phyloP scores from a whole-genome alignment of 1,284 basidiomycete species.

The Rhodotorula sp. region DNA sequence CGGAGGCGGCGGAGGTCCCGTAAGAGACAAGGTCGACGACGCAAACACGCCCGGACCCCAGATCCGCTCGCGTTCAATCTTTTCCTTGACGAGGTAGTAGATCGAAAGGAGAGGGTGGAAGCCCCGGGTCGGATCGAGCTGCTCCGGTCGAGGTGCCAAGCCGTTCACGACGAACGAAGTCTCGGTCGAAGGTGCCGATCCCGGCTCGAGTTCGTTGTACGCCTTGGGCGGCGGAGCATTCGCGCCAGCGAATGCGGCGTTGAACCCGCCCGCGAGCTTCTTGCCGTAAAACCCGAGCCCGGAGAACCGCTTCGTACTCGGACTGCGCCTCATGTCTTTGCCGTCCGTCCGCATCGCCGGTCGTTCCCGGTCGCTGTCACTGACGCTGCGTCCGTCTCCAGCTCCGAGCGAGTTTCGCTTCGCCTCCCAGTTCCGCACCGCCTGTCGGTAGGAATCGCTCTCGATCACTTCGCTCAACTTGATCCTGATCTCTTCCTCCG shows the following conservation, averaged over 20 bases:
- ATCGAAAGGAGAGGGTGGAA: slow-evolving; percentile 95
- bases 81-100: slow-evolving; percentile 92
- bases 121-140: slow-evolving; percentile 78
- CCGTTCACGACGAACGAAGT: slow-evolving; percentile 8
- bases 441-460: slow-evolving; percentile 71
- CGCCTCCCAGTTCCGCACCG: slow-evolving; percentile 47
- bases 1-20: slow-evolving; percentile 45
- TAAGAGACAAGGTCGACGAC: slow-evolving; percentile 70
- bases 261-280: slow-evolving; percentile 59
- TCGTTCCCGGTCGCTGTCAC: slow-evolving; percentile 27
- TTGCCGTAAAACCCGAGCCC: slow-evolving; percentile 93
- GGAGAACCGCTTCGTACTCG: slow-evolving; percentile 63
- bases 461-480: slow-evolving; percentile 71
- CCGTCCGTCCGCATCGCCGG: slow-evolving; percentile 37
- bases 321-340: slow-evolving; percentile 40
- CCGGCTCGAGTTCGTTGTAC: slow-evolving; percentile 26
- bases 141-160: slow-evolving; percentile 44
- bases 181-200: slow-evolving; percentile 19
- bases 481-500: slow-evolving; percentile 77
- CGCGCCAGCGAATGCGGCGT: slow-evolving; percentile 41
- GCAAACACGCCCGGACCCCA: slow-evolving; percentile 94
- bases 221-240: slow-evolving; percentile 6
- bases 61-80: slow-evolving; percentile 86
- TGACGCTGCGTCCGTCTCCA: slow-evolving; percentile 12
- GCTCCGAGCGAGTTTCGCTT: slow-evolving; percentile 31